Conservation (phyloP, 768 basidiomycete species). For the Dentipellis fragilis region DNA sequence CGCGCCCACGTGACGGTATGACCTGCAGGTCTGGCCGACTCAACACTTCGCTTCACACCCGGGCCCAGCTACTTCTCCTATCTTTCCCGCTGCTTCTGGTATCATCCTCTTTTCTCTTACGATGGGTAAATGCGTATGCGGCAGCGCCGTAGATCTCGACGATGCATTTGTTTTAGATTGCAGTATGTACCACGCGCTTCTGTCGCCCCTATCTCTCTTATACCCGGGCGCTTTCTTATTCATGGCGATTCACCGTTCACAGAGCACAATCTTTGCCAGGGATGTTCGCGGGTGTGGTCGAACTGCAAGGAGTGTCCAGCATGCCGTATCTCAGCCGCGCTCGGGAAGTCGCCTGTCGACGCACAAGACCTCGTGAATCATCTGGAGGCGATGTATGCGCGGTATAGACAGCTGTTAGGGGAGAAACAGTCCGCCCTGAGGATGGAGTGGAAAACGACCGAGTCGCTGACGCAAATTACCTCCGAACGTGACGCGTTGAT, state of each 20-base stretch:
- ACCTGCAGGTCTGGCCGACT: too few species aligned
- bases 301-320: not conserved
- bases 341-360: not conserved
- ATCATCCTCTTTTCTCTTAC: not conserved
- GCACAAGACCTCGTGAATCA: not conserved
- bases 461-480: not conserved
- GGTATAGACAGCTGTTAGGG: not conserved
- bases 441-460: not conserved
- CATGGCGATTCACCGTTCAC: not conserved
- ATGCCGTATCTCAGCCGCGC: not conserved
- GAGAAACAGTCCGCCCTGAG: not conserved
- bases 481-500: not conserved
- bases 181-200: not conserved
- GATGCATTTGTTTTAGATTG: conserved; percentile 1
- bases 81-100: not conserved
- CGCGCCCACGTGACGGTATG: too few species aligned
- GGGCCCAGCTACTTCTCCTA: not conserved
- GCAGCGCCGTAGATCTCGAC: not conserved
- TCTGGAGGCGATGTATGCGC: not conserved
- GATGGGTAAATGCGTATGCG: not conserved
- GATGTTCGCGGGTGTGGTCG: not conserved
- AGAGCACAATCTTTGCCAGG: conserved; percentile 2
- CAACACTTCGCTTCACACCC: too few species aligned
- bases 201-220: not conserved
- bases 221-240: not conserved